Evolutionary conservation across 2,329 filamentous ascomycete species (phyloP).

Genomic region (Stagonosporopsis cucurbitacearum): DNA sequence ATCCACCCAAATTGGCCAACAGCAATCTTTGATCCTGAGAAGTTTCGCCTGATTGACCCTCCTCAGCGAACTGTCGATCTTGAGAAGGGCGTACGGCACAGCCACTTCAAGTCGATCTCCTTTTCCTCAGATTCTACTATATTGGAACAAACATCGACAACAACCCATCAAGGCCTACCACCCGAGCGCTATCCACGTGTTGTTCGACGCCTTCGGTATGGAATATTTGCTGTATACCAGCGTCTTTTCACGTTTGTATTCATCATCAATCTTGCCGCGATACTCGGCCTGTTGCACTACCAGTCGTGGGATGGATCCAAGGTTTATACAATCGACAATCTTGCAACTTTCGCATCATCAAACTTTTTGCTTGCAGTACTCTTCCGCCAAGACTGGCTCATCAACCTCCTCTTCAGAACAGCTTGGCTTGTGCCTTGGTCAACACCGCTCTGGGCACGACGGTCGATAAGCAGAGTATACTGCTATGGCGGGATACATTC

Average conservation of each 20-base stretch:
- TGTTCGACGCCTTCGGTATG: conserved; percentile 27
- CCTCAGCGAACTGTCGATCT: conserved; percentile 11
- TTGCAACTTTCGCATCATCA: conserved; percentile 40
- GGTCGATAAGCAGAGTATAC: conserved; percentile 38
- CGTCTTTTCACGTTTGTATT: conserved; percentile 53
- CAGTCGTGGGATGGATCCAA: background rate
- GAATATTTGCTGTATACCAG: conserved; percentile 44
- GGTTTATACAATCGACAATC: conserved; percentile 9
- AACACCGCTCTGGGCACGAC: conserved; percentile 32
- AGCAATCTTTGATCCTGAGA: conserved; percentile 18
- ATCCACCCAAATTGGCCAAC: conserved; percentile 9
- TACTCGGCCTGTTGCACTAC: conserved; percentile 25
- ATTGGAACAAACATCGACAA: background rate
- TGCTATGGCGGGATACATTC: conserved; percentile 46
- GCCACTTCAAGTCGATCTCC: background rate
- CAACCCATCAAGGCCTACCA: background rate
- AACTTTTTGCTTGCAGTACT: conserved; percentile 43
- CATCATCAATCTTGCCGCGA: conserved; percentile 45
- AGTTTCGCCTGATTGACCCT: conserved; percentile 12
- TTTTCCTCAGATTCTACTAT: background rate
- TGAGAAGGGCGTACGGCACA: conserved; percentile 27
- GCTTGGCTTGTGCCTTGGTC: conserved; percentile 41
- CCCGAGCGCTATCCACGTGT: background rate
- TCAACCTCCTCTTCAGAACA: conserved; percentile 39
- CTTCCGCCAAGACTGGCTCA: conserved; percentile 42